Conservation (phyloP, 306 rosid genomes). For the Malus sieversii region DNA sequence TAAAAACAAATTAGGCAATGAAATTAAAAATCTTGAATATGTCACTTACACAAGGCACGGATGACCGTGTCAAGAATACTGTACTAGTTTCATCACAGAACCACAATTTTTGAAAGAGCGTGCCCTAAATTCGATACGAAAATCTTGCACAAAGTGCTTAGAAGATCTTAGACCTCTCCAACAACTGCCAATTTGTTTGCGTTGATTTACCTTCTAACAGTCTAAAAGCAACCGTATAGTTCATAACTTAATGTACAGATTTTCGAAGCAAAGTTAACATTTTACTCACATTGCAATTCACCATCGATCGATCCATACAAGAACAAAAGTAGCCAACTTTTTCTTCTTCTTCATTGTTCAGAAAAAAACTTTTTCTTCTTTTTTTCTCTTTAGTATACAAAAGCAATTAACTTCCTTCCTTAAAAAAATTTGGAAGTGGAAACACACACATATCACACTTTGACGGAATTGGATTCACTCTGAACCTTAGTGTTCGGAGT, state of each 20-base stretch:
- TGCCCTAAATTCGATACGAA: no score
- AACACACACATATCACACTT: not conserved
- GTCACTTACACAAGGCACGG: no score
- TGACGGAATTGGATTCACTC: not conserved
- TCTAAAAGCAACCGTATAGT: no score
- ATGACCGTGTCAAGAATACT: accelerated
- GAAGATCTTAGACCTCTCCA: not conserved
- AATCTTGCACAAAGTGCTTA: no score
- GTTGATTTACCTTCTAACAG: not conserved
- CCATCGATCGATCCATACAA: not conserved
- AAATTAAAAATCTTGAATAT: no score
- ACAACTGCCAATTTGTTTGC: no score
- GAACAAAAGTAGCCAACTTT: not conserved
- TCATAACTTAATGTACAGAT: not conserved
- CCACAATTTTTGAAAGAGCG: no score
- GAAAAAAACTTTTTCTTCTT: not conserved
- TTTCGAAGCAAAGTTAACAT: not conserved
- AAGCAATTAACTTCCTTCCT: not conserved
- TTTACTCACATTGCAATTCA: not conserved
- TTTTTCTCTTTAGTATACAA: not conserved
- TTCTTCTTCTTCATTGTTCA: not conserved
- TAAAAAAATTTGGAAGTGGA: not conserved
- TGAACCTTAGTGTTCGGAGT: accelerated
- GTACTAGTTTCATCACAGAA: no score
- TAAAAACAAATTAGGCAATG: no score